These are phyloP conservation scores for Candida tallmaniae DNA, from an alignment of 805 yeast genomes.

Conservation along the genomic window DNA sequence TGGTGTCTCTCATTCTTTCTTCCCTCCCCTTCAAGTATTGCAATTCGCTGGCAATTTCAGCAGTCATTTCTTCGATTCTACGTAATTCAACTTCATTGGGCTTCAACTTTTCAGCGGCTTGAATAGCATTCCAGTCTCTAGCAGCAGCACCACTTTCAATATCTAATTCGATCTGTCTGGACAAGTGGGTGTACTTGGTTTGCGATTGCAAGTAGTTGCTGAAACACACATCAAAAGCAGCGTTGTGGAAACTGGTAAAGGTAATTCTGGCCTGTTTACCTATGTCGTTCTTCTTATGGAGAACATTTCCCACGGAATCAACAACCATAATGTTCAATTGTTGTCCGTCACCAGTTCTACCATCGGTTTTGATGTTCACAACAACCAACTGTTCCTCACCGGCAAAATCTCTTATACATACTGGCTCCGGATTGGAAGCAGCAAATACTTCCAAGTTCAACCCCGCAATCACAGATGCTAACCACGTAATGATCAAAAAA, in stretches of 20 bases:
- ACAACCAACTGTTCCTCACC: constrained; percentile 83
- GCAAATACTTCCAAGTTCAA: constrained; percentile 55
- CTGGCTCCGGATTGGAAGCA: constrained; percentile 45
- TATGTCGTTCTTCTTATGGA: constrained; percentile 67
- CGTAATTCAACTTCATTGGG: constrained; percentile 90
- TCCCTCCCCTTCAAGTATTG: constrained; percentile 85
- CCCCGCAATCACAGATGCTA: constrained; percentile 26
- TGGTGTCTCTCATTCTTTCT: constrained; percentile 90
- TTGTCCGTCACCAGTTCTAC: constrained; percentile 85
- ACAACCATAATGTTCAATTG: constrained; percentile 58
- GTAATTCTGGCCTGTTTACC: constrained; percentile 70
- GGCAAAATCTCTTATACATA: constrained; percentile 91
- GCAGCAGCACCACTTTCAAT: constrained; percentile 96
- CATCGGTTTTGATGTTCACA: constrained; percentile 70
- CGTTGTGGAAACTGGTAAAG: constrained; percentile 76
- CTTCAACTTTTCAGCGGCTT: constrained; percentile 86
- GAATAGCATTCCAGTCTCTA: constrained; percentile 94
- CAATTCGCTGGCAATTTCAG: constrained; percentile 75
- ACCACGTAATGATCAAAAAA: constrained; percentile 10
- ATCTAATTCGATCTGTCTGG: constrained; percentile 81
- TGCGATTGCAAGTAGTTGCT: constrained; percentile 49
- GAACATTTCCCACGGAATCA: constrained; percentile 83
- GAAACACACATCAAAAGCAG: constrained; percentile 90
- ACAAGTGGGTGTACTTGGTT: constrained; percentile 34
- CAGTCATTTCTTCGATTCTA: constrained; percentile 78